A percentile compares a stretch with the other conserved stretches of the same genome.
These are phyloP conservation scores for Fraxinus americana DNA, from an alignment of 257 asterid genomes.

Conservation along the genomic window DNA sequence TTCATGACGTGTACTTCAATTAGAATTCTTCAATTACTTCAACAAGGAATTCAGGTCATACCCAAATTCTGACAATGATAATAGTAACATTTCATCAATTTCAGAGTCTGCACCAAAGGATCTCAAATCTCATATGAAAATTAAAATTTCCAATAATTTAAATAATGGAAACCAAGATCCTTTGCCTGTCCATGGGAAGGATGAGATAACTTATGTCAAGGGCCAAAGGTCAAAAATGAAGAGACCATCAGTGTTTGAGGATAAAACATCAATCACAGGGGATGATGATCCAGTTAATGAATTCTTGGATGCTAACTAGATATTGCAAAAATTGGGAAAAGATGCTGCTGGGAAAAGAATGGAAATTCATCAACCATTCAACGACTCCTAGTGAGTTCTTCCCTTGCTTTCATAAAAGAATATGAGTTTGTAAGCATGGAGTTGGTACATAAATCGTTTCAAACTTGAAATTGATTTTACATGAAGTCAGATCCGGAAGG, in stretches of 20 bases:
- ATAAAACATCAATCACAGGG: slow-evolving; percentile 42
- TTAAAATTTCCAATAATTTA: slow-evolving; percentile 67
- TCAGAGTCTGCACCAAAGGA: slow-evolving; percentile 48
- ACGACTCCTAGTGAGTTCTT: slow-evolving; percentile 66
- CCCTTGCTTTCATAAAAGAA: neutral
- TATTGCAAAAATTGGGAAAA: slow-evolving; percentile 89
- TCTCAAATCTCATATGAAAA: slow-evolving; percentile 63
- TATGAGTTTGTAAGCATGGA: neutral
- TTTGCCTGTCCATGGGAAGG: slow-evolving; percentile 55
- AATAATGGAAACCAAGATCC: slow-evolving; percentile 54
- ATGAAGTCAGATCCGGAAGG: neutral
- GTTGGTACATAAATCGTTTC: neutral
- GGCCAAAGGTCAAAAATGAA: slow-evolving; percentile 89
- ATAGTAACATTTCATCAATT: slow-evolving; percentile 31
- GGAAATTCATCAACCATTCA: slow-evolving; percentile 81
- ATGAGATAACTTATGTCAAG: slow-evolving; percentile 38
- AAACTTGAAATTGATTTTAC: slow-evolving; percentile 4
- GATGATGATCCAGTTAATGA: slow-evolving; percentile 65
- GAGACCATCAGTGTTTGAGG: slow-evolving; percentile 67
- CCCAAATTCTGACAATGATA: no score
- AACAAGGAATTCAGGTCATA: no score
- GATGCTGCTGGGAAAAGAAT: slow-evolving; percentile 95
- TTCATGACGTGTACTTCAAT: no score
- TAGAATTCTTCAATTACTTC: no score
- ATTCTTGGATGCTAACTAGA: slow-evolving; percentile 83